Percentiles rank a stretch among this genome's conserved stretches.
These are phyloP conservation scores for Calvatia gigantea DNA, from an alignment of 768 basidiomycete species.

Conservation along the genomic window DNA sequence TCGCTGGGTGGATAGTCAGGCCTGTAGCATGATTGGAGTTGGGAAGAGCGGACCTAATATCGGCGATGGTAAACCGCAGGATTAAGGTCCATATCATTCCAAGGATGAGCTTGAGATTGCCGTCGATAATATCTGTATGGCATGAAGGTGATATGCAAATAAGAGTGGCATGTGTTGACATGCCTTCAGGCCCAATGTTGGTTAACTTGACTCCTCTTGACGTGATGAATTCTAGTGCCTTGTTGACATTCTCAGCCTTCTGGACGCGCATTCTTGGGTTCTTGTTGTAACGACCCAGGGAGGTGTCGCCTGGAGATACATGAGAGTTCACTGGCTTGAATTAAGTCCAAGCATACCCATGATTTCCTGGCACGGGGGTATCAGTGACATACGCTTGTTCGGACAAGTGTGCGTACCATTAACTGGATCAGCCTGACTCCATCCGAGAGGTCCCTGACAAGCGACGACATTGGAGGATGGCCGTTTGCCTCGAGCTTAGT, in stretches of 20 bases:
- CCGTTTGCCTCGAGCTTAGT: slow-evolving; percentile 87
- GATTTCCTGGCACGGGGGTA: slow-evolving; percentile 66
- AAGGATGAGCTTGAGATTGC: slow-evolving; percentile 97
- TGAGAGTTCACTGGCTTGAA: neutral
- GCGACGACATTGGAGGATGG: slow-evolving; percentile 83
- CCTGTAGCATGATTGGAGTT: slow-evolving; percentile 2
- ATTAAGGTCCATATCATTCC: slow-evolving; percentile 99
- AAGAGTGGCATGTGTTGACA: slow-evolving; percentile 4
- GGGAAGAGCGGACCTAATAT: slow-evolving; percentile 76
- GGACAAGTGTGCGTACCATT: slow-evolving; percentile 54
- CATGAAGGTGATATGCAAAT: neutral
- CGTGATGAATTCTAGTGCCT: slow-evolving; percentile 93
- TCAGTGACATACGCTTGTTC: neutral
- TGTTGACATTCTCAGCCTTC: slow-evolving; percentile 97
- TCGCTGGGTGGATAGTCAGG: slow-evolving; percentile 50
- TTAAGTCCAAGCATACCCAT: slow-evolving; percentile 60
- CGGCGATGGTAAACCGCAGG: slow-evolving; percentile 95
- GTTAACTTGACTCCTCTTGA: slow-evolving; percentile 93
- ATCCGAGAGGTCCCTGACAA: slow-evolving; percentile 89
- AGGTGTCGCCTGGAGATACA: slow-evolving; percentile 67
- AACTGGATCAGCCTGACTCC: slow-evolving; percentile 95
- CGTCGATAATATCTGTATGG: slow-evolving; percentile 90
- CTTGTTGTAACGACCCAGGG: slow-evolving; percentile 93
- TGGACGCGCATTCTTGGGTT: slow-evolving; percentile 90
- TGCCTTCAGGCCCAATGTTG: slow-evolving; percentile 96